These are phyloP conservation scores for Phaeolepiota aurea DNA, from an alignment of 768 basidiomycete genomes.

Conservation along the genomic window DNA sequence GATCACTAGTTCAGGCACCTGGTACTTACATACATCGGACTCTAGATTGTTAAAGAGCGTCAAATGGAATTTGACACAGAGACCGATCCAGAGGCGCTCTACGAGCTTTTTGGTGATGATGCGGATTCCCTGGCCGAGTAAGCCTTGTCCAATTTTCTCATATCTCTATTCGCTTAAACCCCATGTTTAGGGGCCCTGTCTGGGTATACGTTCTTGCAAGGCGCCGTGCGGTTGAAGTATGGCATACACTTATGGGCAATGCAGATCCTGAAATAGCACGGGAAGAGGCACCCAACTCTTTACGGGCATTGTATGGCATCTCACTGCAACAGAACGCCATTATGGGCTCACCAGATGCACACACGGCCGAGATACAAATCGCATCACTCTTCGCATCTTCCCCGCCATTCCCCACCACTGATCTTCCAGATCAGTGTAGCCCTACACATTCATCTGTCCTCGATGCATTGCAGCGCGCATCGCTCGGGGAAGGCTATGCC, in stretches of 20 bases:
- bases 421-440: slow-evolving; percentile 42
- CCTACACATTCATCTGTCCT: slow-evolving; percentile 37
- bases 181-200: slow-evolving; percentile 57
- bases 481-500: slow-evolving; percentile 35
- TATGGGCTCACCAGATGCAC: slow-evolving; percentile 61
- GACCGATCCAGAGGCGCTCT: slow-evolving; percentile 70
- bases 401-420: slow-evolving; percentile 66
- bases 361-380: slow-evolving; percentile 75
- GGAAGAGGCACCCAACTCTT: slow-evolving; percentile 47
- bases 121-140: slow-evolving; percentile 69
- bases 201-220: slow-evolving; percentile 90
- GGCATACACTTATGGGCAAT: slow-evolving; percentile 70
- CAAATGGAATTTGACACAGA: slow-evolving; percentile 87
- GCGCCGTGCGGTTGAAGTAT: slow-evolving; percentile 72
- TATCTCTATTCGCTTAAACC: neutral
- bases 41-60: slow-evolving; percentile 78
- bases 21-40: neutral
- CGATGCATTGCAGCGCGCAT: slow-evolving; percentile 28
- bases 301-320: slow-evolving; percentile 63
- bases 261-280: slow-evolving; percentile 50
- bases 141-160: slow-evolving; percentile 21
- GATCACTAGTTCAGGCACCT: slow-evolving; percentile 5
- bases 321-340: slow-evolving; percentile 51
- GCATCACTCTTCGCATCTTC: slow-evolving; percentile 73
- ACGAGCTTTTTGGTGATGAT: slow-evolving; percentile 76